Evolutionary conservation across 78 protist genomes (phyloP).

Genomic region (Dictyostelium capitatum): DNA sequence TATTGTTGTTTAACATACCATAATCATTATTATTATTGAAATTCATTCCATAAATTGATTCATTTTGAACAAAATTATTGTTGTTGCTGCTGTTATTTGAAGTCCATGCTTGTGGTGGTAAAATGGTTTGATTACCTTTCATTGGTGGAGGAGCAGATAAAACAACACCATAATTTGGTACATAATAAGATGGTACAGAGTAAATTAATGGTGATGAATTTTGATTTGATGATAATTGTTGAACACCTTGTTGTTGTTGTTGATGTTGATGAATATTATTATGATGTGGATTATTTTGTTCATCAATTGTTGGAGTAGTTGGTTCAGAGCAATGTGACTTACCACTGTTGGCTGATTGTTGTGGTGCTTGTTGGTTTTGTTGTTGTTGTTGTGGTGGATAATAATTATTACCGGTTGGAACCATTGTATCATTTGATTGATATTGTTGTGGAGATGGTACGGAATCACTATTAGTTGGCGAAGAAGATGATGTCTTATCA

Average conservation of each 20-base stretch:
- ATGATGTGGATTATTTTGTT: not conserved
- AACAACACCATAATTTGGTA: conserved; percentile 77
- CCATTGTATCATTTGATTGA: conserved; percentile 15
- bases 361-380: not conserved
- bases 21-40: not conserved
- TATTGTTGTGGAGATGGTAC: conserved; percentile 10
- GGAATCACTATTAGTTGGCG: not conserved
- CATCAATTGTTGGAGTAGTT: not conserved
- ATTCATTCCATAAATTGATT: not conserved
- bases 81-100: not conserved
- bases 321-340: not conserved
- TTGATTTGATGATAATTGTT: conserved; percentile 13
- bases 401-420: not conserved
- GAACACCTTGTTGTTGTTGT: not conserved
- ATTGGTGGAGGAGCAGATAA: conserved; percentile 17
- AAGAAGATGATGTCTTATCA: not conserved
- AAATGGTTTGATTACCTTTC: conserved; percentile 32
- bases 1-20: not conserved
- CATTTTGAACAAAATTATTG: not conserved
- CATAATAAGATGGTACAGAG: conserved; percentile 30
- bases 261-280: not conserved
- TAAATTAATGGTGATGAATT: conserved; percentile 13
- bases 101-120: conserved; percentile 80
- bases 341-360: not conserved
- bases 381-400: not conserved